Conservation (phyloP, 139 green algal genomes). For the Closterium sp. region DNA sequence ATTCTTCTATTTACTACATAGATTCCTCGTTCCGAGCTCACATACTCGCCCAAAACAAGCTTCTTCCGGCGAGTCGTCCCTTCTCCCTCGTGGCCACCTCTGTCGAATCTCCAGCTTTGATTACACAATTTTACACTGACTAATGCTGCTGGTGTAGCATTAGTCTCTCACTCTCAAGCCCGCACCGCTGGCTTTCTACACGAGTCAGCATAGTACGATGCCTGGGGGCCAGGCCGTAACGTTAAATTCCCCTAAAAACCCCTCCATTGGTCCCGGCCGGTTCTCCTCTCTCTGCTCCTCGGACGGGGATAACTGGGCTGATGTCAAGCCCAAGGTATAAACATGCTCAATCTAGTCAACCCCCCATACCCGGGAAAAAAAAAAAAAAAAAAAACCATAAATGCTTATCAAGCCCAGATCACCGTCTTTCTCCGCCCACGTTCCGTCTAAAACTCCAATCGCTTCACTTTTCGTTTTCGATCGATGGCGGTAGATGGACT, state of each 20-base stretch:
- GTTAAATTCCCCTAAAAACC: not conserved
- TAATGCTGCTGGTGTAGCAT: not conserved
- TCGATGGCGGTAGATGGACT: too few species aligned
- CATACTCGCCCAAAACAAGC: too few species aligned
- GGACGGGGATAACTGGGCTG: not conserved
- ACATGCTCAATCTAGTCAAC: too few species aligned
- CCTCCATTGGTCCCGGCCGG: not conserved
- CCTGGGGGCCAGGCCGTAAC: not conserved
- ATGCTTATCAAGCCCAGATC: too few species aligned
- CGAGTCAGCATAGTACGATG: not conserved
- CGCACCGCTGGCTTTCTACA: not conserved
- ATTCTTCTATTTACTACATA: not conserved
- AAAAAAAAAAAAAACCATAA: too few species aligned
- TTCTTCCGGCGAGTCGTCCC: too few species aligned
- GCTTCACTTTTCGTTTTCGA: not conserved
- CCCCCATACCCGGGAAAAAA: too few species aligned
- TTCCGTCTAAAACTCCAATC: not conserved
- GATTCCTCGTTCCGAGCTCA: not conserved
- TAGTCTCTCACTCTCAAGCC: not conserved
- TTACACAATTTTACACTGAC: too few species aligned
- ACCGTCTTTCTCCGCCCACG: too few species aligned
- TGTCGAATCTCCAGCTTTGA: too few species aligned
- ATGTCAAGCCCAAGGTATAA: not conserved
- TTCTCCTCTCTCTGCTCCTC: not conserved
- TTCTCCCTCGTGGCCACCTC: too few species aligned